Conservation (phyloP, 208 protist species). For the Leishmania braziliensis region DNA sequence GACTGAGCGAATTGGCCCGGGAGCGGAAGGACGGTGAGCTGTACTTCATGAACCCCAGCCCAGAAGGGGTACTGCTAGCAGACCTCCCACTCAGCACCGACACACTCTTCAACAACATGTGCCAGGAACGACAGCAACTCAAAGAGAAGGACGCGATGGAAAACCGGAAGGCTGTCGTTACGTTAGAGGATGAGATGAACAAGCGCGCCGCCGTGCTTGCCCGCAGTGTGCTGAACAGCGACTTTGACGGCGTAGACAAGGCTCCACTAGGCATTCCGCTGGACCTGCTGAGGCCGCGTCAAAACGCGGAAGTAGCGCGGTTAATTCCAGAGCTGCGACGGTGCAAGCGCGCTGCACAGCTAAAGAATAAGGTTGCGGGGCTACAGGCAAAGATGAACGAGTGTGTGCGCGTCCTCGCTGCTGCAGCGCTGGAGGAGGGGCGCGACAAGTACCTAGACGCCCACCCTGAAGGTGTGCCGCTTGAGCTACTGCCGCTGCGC, state of each 20-base stretch:
- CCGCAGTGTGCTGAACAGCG: conserved; percentile 37
- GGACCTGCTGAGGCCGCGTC: conserved; percentile 54
- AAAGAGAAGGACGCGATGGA: conserved; percentile 45
- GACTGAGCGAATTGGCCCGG: conserved; percentile 60
- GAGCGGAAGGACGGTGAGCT: conserved; percentile 73
- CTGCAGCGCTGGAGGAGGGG: conserved; percentile 49
- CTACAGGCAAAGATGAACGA: conserved; percentile 51
- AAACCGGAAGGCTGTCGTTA: conserved; percentile 54
- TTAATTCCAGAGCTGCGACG: conserved; percentile 58
- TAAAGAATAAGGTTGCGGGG: conserved; percentile 38
- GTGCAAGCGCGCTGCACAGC: conserved; percentile 22
- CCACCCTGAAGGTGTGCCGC: conserved; percentile 58
- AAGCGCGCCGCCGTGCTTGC: conserved; percentile 45
- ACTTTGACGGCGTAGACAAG: conserved; percentile 62
- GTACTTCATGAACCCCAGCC: conserved; percentile 70
- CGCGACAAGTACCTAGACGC: conserved; percentile 59
- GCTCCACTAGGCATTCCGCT: conserved; percentile 68
- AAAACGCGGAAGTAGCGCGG: conserved; percentile 43
- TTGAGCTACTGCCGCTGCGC: conserved; percentile 52
- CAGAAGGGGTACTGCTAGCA: conserved; percentile 36
- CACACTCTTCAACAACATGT: conserved; percentile 49
- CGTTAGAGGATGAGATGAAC: conserved; percentile 69
- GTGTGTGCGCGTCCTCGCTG: conserved; percentile 45
- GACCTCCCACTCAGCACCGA: conserved; percentile 52
- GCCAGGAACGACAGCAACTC: conserved; percentile 47